These are phyloP conservation scores for Exutisphaerella laricina DNA, from an alignment of 2,329 filamentous ascomycete species.

Conservation along the genomic window DNA sequence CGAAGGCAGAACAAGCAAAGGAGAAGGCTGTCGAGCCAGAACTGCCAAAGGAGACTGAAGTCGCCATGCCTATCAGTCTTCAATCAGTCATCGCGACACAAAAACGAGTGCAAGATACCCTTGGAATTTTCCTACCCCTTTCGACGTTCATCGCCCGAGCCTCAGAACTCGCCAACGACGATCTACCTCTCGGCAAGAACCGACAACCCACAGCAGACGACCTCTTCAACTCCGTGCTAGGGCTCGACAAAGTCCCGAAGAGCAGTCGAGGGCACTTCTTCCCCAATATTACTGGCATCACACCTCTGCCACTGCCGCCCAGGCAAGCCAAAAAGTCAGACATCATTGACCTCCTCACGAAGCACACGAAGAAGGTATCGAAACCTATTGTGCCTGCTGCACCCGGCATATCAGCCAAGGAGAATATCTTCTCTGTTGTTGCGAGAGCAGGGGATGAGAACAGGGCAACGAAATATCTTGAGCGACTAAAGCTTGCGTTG, in stretches of 20 bases:
- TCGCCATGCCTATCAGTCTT: slow-evolving; percentile 74
- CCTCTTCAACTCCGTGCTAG: slow-evolving; percentile 84
- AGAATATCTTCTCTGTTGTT: slow-evolving; percentile 75
- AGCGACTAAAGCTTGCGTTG: slow-evolving; percentile 76
- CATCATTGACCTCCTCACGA: slow-evolving; percentile 75
- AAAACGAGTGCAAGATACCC: slow-evolving; percentile 67
- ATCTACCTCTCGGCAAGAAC: slow-evolving; percentile 63
- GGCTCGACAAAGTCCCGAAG: slow-evolving; percentile 50
- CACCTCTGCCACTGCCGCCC: slow-evolving; percentile 37
- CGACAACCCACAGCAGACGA: slow-evolving; percentile 68
- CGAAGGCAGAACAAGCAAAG: slow-evolving; percentile 39
- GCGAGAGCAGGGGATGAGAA: slow-evolving; percentile 77
- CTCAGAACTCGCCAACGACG: slow-evolving; percentile 79
- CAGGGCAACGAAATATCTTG: slow-evolving; percentile 74
- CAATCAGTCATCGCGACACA: slow-evolving; percentile 73
- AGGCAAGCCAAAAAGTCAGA: slow-evolving; percentile 53
- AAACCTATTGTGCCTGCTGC: slow-evolving; percentile 25
- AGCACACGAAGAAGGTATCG: slow-evolving; percentile 35
- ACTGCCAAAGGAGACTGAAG: slow-evolving; percentile 47
- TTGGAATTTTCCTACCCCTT: slow-evolving; percentile 76
- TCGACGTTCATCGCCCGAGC: slow-evolving; percentile 84
- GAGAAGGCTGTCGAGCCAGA: slow-evolving; percentile 38
- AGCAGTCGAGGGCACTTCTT: slow-evolving; percentile 60
- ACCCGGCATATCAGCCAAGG: slow-evolving; percentile 40
- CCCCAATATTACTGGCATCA: slow-evolving; percentile 62